Evolutionary conservation across 108 stramenopile genomes (phyloP).

Genomic region (Conticribra guillardii): DNA sequence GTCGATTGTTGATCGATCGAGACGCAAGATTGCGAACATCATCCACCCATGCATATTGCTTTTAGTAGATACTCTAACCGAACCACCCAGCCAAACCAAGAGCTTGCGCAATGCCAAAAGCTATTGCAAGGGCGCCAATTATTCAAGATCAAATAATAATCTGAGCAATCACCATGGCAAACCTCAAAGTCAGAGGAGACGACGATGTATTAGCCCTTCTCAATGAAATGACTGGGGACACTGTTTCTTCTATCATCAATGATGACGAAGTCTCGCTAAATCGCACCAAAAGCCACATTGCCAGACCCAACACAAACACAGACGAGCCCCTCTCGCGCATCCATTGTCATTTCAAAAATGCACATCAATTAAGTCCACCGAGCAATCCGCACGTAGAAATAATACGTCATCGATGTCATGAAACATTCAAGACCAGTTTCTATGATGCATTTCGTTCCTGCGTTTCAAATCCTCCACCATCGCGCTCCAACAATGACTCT

Average conservation of each 20-base stretch:
- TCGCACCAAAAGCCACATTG: too few species aligned
- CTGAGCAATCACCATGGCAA: not conserved
- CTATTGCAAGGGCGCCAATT: not conserved
- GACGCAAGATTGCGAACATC: too few species aligned
- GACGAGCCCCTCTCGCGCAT: too few species aligned
- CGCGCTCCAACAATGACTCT: not conserved
- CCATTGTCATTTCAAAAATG: conserved; percentile 2
- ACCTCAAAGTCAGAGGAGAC: conserved; percentile 40
- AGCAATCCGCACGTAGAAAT: conserved; percentile 76
- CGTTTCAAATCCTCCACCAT: not conserved
- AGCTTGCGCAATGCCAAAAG: too few species aligned
- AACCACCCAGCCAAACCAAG: too few species aligned
- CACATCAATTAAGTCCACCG: conserved; percentile 56
- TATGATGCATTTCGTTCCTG: conserved; percentile 46
- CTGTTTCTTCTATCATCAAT: not conserved
- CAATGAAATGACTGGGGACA: conserved; percentile 38
- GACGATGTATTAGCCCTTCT: conserved; percentile 49
- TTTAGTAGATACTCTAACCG: too few species aligned
- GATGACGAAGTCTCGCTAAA: too few species aligned
- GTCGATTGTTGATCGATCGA: too few species aligned
- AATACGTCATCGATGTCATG: conserved; percentile 67
- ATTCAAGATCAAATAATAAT: not conserved
- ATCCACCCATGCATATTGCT: too few species aligned
- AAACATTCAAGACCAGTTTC: conserved; percentile 72
- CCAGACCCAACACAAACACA: too few species aligned